These are phyloP conservation scores for Skeletonema grethae DNA, from an alignment of 108 stramenopile species.

Conservation along the genomic window DNA sequence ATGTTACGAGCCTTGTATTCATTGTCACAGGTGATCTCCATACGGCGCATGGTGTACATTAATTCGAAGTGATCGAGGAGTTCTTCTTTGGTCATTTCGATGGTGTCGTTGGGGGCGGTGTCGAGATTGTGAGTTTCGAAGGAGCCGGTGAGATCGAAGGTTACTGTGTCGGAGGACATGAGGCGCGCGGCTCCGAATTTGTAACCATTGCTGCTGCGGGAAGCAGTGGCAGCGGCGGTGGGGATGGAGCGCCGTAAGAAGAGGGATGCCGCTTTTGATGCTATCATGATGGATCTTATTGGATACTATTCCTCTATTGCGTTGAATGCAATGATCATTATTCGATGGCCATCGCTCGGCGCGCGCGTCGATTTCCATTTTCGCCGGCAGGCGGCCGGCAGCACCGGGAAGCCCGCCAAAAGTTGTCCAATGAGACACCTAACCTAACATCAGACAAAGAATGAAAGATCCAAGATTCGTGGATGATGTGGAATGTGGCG, in stretches of 20 bases:
- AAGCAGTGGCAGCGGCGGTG: slow-evolving; percentile 7
- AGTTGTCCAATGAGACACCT: too few species aligned
- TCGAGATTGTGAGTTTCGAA: slow-evolving; percentile 85
- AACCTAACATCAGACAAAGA: too few species aligned
- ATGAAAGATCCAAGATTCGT: too few species aligned
- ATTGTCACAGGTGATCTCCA: slow-evolving; percentile 99
- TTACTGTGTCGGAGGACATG: slow-evolving; percentile 45
- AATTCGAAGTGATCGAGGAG: slow-evolving; percentile 89
- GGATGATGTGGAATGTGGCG: too few species aligned
- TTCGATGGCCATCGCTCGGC: too few species aligned
- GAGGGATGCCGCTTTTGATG: slow-evolving; percentile 34
- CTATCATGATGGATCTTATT: slow-evolving; percentile 32
- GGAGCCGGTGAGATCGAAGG: slow-evolving; percentile 80
- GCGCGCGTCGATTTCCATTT: too few species aligned
- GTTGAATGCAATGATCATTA: neutral
- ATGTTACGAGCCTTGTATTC: slow-evolving; percentile 98
- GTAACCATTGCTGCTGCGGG: slow-evolving; percentile 12
- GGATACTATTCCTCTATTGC: neutral
- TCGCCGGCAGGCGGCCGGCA: too few species aligned
- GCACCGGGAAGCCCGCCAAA: too few species aligned
- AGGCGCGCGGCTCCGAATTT: slow-evolving; percentile 17
- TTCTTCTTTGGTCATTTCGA: slow-evolving; percentile 92
- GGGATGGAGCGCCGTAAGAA: slow-evolving; percentile 41
- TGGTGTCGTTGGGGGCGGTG: slow-evolving; percentile 60
- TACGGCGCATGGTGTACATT: slow-evolving; percentile 99